These are phyloP conservation scores for Dactylellina leptospora DNA, from an alignment of 2,329 filamentous ascomycete genomes.

Conservation along the genomic window DNA sequence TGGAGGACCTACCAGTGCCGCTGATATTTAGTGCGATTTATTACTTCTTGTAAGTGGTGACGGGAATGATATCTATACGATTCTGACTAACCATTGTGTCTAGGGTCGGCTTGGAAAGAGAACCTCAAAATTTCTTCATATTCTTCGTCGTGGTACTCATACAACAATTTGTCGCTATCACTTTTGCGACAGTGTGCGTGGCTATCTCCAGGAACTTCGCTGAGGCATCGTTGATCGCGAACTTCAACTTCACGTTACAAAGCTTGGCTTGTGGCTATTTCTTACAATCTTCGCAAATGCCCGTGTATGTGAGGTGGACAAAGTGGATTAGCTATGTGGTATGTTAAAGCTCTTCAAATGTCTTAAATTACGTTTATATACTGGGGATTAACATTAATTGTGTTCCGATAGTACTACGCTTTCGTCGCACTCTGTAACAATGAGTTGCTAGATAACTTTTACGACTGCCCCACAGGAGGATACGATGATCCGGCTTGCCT, in stretches of 20 bases:
- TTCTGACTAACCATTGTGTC: neutral
- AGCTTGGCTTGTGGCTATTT: constrained; percentile 80
- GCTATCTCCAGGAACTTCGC: constrained; percentile 73
- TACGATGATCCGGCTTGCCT: constrained; percentile 69
- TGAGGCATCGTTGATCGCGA: constrained; percentile 75
- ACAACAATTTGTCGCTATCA: constrained; percentile 77
- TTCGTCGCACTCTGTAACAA: constrained; percentile 77
- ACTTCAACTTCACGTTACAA: constrained; percentile 76
- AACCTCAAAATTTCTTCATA: constrained; percentile 72
- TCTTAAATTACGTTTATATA: neutral
- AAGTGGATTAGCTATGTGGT: constrained; percentile 73
- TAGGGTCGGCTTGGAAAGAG: constrained; percentile 78
- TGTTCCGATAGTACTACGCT: constrained; percentile 68
- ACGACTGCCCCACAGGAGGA: constrained; percentile 75
- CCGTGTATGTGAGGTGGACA: constrained; percentile 79
- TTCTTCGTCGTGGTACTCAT: constrained; percentile 75
- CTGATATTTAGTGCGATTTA: constrained; percentile 68
- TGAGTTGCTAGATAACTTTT: constrained; percentile 76
- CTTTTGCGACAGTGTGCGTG: constrained; percentile 74
- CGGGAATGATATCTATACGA: neutral
- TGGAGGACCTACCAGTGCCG: constrained; percentile 77
- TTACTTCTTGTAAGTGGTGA: constrained; percentile 32
- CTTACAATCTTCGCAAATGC: constrained; percentile 76
- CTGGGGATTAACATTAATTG: constrained; percentile 59
- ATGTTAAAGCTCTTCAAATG: constrained; percentile 58